phyloP scores from a whole-genome alignment of 208 protist genomes.

The Vickermania ingenoplastis region DNA sequence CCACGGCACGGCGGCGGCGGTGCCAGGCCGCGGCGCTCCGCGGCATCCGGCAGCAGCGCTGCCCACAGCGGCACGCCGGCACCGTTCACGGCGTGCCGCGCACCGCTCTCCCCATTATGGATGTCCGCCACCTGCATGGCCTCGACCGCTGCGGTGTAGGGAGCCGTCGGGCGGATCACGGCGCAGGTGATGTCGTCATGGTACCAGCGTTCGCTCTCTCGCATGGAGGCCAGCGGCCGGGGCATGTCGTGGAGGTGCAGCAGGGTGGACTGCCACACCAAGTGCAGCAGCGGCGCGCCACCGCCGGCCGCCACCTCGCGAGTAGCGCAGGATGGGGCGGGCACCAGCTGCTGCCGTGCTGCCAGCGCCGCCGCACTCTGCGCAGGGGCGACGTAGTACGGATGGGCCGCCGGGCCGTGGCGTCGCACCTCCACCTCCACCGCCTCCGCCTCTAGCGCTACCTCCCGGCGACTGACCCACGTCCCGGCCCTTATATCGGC shows the following conservation, averaged over 20 bases:
- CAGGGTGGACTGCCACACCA: slow-evolving; percentile 84
- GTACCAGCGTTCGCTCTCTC: slow-evolving; percentile 80
- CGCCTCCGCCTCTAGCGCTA: background rate
- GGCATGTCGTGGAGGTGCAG: slow-evolving; percentile 84
- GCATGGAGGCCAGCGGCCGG: slow-evolving; percentile 65
- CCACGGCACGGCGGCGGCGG: slow-evolving; percentile 36
- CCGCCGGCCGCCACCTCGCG: background rate
- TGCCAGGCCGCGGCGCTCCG: slow-evolving; percentile 21
- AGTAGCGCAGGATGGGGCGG: too few relatives aligned
- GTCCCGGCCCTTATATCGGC: slow-evolving; percentile 13
- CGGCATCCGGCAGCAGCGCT: slow-evolving; percentile 25
- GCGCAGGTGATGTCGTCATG: slow-evolving; percentile 75
- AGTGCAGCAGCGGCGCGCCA: slow-evolving; percentile 18
- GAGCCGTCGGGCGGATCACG: slow-evolving; percentile 63
- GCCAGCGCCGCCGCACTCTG: background rate
- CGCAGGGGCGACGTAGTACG: slow-evolving; percentile 1
- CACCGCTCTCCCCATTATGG: slow-evolving; percentile 5
- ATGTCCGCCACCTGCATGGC: slow-evolving; percentile 23
- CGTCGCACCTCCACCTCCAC: slow-evolving; percentile 21
- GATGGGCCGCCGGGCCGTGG: slow-evolving; percentile 13
- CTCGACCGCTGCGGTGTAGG: slow-evolving; percentile 46
- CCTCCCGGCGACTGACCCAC: slow-evolving; percentile 34
- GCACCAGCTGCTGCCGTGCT: slow-evolving; percentile 8
- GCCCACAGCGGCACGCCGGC: background rate
- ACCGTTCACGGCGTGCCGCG: background rate